Conservation (phyloP, 2,329 filamentous ascomycete species). For the Colletotrichum graminicola region DNA sequence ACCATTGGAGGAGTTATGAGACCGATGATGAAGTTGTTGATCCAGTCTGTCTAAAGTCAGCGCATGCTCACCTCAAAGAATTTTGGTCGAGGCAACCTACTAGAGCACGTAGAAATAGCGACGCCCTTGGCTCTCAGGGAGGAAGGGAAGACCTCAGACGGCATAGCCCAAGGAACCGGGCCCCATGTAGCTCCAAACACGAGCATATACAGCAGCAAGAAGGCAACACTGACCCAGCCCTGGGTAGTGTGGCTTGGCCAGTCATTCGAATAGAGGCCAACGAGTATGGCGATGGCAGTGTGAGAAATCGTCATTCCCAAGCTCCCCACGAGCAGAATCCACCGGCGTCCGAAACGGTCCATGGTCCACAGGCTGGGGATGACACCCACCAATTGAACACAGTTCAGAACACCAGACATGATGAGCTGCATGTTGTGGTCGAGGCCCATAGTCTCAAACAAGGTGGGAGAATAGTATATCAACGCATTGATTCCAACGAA, state of each 20-base stretch:
- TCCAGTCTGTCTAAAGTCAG: conserved; percentile 45
- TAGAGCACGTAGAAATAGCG: conserved; percentile 48
- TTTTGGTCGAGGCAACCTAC: conserved; percentile 33
- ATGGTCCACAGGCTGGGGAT: conserved; percentile 61
- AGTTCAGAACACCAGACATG: conserved; percentile 57
- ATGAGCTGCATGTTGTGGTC: conserved; percentile 52
- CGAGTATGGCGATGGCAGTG: conserved; percentile 64
- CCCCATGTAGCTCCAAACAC: conserved; percentile 71
- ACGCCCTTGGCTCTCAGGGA: conserved; percentile 49
- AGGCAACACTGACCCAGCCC: conserved; percentile 67
- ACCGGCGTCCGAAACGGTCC: conserved; percentile 60
- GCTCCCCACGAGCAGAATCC: conserved; percentile 58
- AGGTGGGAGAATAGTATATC: conserved; percentile 61
- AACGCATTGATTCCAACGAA: conserved; percentile 46
- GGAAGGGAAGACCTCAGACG: conserved; percentile 55
- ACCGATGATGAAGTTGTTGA: conserved; percentile 58
- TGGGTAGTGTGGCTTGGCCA: conserved; percentile 61
- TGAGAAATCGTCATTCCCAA: conserved; percentile 63
- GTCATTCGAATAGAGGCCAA: conserved; percentile 60
- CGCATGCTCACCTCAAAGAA: too few relatives aligned
- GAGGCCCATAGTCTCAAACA: conserved; percentile 57
- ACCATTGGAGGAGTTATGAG: conserved; percentile 62
- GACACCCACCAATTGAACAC: conserved; percentile 61
- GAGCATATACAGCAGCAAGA: conserved; percentile 59
- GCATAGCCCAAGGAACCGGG: conserved; percentile 57